These are phyloP conservation scores for Chytridiales sp. DNA, from an alignment of 371 early-diverging fungal genomes.

Conservation along the genomic window DNA sequence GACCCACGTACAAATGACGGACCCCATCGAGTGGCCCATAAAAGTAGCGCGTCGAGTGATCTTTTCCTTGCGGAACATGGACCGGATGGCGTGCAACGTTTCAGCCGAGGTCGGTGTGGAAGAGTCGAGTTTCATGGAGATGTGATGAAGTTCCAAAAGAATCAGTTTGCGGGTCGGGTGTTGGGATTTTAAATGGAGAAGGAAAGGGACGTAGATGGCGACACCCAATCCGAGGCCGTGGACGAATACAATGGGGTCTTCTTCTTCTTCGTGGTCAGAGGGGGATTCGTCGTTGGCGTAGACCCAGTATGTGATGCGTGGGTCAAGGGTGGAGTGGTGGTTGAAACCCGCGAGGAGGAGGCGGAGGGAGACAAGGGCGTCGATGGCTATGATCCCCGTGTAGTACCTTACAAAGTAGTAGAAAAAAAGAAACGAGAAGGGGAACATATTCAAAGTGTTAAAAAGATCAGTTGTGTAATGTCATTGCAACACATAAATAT, in stretches of 20 bases:
- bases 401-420: neutral
- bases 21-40: conserved; percentile 34
- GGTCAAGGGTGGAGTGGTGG: neutral
- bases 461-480: no score
- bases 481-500: no score
- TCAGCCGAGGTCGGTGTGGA: conserved; percentile 19
- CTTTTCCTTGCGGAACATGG: no score
- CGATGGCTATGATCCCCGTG: conserved; percentile 1
- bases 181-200: conserved; percentile 13
- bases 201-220: conserved; percentile 23
- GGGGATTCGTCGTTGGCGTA: neutral
- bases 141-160: conserved; percentile 33
- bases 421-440: no score
- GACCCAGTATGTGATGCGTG: conserved; percentile 10
- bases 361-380: neutral
- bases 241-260: conserved; percentile 17
- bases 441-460: no score
- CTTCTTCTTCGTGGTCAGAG: neutral
- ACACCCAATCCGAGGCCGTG: conserved; percentile 36
- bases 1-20: conserved; percentile 33
- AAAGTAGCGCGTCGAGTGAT: conserved; percentile 21
- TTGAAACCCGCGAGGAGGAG: neutral
- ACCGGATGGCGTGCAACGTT: conserved; percentile 18
- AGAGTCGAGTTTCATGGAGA: conserved; percentile 31
- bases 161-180: conserved; percentile 23